Conservation (phyloP, 495 filamentous ascomycete genomes). For the Daldinia caldariorum region DNA sequence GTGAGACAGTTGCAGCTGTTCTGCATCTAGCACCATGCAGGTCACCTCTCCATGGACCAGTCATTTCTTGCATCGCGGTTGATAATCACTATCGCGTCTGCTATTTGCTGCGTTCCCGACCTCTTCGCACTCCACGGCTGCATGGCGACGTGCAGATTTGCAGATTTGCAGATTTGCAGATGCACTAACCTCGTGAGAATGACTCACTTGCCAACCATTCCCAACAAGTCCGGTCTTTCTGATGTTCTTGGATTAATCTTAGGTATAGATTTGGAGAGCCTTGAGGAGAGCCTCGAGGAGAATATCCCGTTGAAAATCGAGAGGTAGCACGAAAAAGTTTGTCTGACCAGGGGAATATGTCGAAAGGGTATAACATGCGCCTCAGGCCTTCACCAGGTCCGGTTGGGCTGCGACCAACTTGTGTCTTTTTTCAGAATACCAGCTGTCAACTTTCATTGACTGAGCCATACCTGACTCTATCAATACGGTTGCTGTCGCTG, state of each 20-base stretch:
- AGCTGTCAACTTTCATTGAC: slow-evolving; percentile 36
- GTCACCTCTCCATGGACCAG: slow-evolving; percentile 38
- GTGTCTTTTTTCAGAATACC: slow-evolving; percentile 39
- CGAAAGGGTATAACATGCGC: slow-evolving; percentile 47
- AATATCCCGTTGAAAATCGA: slow-evolving; percentile 24
- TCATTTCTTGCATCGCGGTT: slow-evolving; percentile 46
- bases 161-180: slow-evolving; percentile 46
- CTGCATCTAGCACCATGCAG: slow-evolving; percentile 42
- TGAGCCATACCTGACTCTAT: slow-evolving; percentile 20
- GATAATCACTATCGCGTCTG: slow-evolving; percentile 42
- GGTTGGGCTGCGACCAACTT: slow-evolving; percentile 37
- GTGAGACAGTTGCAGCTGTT: slow-evolving; percentile 46
- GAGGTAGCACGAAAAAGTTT: slow-evolving; percentile 31
- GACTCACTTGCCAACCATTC: slow-evolving; percentile 50
- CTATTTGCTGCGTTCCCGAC: slow-evolving; percentile 39
- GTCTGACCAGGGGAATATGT: slow-evolving; percentile 17
- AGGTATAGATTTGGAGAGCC: slow-evolving; percentile 10
- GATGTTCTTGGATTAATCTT: slow-evolving; percentile 33
- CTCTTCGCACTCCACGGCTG: slow-evolving; percentile 38
- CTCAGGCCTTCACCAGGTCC: slow-evolving; percentile 41
- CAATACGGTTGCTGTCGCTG: slow-evolving; percentile 20
- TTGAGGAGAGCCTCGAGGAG: slow-evolving; percentile 4
- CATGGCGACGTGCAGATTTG: slow-evolving; percentile 46
- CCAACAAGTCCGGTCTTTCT: slow-evolving; percentile 42
- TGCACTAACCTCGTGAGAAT: slow-evolving; percentile 42